Evolutionary conservation across 768 basidiomycete genomes (phyloP).

Genomic region (Lentinula boryana): DNA sequence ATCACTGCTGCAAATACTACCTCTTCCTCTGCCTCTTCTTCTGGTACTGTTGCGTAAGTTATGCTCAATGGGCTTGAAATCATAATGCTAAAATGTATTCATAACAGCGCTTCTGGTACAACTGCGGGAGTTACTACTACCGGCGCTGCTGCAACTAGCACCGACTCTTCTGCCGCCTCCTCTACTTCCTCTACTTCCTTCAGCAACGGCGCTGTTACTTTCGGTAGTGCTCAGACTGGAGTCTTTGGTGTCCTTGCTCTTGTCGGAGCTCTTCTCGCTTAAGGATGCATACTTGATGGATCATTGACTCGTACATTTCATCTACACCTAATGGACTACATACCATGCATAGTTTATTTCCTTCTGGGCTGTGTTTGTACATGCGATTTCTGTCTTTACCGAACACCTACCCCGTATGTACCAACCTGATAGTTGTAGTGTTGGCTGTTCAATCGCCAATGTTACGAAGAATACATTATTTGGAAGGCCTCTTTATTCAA

Average conservation of each 20-base stretch:
- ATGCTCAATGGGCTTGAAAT: background rate
- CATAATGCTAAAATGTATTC: background rate
- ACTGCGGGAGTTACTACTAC: slow-evolving; percentile 6
- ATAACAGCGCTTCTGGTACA: slow-evolving; percentile 6
- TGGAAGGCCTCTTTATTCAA: background rate
- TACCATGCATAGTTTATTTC: background rate
- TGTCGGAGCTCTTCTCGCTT: slow-evolving; percentile 1
- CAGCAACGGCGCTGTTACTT: slow-evolving; percentile 6
- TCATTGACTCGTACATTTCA: background rate
- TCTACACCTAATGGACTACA: background rate
- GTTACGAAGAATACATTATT: too few relatives aligned
- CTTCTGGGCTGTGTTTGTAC: background rate
- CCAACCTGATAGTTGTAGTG: background rate
- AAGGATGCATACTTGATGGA: background rate
- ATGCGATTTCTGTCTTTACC: background rate
- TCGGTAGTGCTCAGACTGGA: slow-evolving; percentile 14
- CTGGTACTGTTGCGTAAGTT: background rate
- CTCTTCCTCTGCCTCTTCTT: background rate
- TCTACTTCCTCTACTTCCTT: slow-evolving; percentile 15
- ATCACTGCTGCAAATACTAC: slow-evolving; percentile 19
- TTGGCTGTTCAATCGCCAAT: background rate
- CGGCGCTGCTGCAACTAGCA: background rate
- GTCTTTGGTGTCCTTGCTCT: slow-evolving; percentile 22
- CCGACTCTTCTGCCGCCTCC: slow-evolving; percentile 11
- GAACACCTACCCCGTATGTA: background rate